Evolutionary conservation across 305 asterid genomes (phyloP).

Genomic region (Striga hermonthica): DNA sequence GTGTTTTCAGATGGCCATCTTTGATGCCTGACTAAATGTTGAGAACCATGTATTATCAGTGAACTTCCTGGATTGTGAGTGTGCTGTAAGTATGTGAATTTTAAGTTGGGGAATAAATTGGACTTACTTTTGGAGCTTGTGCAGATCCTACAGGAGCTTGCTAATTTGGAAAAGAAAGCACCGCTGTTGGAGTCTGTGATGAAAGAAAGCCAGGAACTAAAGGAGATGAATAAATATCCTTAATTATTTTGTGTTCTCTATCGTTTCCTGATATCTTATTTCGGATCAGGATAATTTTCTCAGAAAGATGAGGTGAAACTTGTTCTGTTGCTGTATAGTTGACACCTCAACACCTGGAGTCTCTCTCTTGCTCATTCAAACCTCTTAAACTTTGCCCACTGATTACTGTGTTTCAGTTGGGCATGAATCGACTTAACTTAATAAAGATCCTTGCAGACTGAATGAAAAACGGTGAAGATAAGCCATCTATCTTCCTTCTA

Average conservation of each 20-base stretch:
- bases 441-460: conserved; percentile 8
- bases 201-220: conserved; percentile 58
- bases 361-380: conserved; percentile 4
- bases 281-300: conserved; percentile 4
- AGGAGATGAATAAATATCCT: conserved; percentile 84
- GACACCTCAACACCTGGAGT: not conserved
- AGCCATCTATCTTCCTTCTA: no score
- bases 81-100: conserved; percentile 1
- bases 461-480: no score
- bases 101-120: conserved; percentile 9
- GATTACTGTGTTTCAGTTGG: not conserved
- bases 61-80: conserved; percentile 10
- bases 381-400: not conserved
- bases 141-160: conserved; percentile 63
- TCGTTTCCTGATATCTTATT: conserved; percentile 23
- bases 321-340: not conserved
- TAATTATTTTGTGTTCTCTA: conserved; percentile 22
- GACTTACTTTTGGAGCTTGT: conserved; percentile 29
- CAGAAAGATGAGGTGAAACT: not conserved
- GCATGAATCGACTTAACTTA: conserved; percentile 4
- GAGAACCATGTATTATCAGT: conserved; percentile 5
- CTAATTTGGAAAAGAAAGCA: conserved; percentile 47
- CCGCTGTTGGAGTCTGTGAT: conserved; percentile 50
- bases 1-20: conserved; percentile 9
- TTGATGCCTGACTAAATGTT: conserved; percentile 20